Conservation (phyloP, 1,284 basidiomycete genomes). For the Austropuccinia psidii region DNA sequence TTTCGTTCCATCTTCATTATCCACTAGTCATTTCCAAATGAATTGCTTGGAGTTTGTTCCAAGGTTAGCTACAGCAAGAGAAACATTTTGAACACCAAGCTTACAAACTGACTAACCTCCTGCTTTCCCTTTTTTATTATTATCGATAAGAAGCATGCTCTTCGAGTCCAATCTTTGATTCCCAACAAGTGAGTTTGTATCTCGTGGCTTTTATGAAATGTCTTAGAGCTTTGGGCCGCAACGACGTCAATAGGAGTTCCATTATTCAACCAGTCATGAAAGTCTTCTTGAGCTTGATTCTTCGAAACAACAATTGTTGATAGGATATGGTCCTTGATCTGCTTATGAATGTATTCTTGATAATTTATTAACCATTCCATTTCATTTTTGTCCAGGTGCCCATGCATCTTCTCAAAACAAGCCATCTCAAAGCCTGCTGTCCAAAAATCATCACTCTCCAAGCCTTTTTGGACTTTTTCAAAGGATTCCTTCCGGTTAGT, state of each 20-base stretch:
- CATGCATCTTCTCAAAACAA: background rate
- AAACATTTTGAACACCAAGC: no score
- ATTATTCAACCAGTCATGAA: background rate
- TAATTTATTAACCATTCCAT: background rate
- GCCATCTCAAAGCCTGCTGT: background rate
- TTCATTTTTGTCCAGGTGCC: background rate
- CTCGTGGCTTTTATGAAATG: background rate
- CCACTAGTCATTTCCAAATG: no score
- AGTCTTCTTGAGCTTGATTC: background rate
- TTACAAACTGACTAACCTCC: background rate
- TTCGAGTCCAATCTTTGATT: background rate
- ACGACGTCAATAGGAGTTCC: constrained; percentile 6
- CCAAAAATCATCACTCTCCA: constrained; percentile 6
- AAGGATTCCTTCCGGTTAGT: background rate
- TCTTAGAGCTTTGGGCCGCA: background rate
- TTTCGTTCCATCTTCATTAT: no score
- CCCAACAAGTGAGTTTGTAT: background rate
- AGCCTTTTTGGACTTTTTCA: background rate
- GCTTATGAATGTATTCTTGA: constrained; percentile 9
- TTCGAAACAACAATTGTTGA: background rate
- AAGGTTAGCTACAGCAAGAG: no score
- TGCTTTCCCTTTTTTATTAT: constrained; percentile 11
- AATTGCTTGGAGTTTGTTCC: no score
- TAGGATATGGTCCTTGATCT: background rate
- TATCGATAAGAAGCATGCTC: constrained; percentile 6